Evolutionary conservation across 2,329 filamentous ascomycete genomes (phyloP).

Genomic region (Chaetomiaceae sp.): DNA sequence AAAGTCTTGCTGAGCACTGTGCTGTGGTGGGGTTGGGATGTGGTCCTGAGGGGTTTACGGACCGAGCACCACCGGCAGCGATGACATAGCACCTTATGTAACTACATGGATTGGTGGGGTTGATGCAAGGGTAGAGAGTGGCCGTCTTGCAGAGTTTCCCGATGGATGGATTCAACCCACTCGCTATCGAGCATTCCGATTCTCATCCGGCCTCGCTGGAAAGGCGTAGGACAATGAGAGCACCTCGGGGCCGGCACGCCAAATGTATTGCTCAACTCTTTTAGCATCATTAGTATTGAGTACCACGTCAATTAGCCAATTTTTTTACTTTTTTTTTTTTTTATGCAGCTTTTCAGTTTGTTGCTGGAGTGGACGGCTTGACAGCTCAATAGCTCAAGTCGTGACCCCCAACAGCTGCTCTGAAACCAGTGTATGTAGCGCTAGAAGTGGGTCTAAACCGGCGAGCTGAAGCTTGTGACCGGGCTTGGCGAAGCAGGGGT

Average conservation of each 20-base stretch:
- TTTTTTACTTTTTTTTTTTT: too few species aligned
- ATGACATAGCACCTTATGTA: conserved; percentile 17
- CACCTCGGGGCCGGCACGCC: too few species aligned
- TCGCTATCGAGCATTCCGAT: too few species aligned
- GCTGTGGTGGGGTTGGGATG: conserved; percentile 3
- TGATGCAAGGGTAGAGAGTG: neutral
- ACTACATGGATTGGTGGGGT: conserved; percentile 4
- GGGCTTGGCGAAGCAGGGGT: conserved; percentile 4
- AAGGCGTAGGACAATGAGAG: too few species aligned
- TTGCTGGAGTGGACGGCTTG: neutral
- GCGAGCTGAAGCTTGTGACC: neutral
- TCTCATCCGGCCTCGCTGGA: too few species aligned
- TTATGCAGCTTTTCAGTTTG: too few species aligned
- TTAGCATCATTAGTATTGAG: too few species aligned
- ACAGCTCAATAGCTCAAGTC: neutral
- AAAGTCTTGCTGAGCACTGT: neutral
- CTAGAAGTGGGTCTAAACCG: neutral
- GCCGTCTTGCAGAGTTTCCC: neutral
- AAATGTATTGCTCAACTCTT: too few species aligned
- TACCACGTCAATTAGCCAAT: too few species aligned
- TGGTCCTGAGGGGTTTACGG: conserved; percentile 22
- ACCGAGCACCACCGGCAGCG: conserved; percentile 11
- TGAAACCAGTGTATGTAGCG: neutral
- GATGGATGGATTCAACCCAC: too few species aligned
- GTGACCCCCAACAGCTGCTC: neutral